Base-by-base conservation (phyloP, 2,329 filamentous ascomycete species). In the Sarocladiaceae sp. region DNA sequence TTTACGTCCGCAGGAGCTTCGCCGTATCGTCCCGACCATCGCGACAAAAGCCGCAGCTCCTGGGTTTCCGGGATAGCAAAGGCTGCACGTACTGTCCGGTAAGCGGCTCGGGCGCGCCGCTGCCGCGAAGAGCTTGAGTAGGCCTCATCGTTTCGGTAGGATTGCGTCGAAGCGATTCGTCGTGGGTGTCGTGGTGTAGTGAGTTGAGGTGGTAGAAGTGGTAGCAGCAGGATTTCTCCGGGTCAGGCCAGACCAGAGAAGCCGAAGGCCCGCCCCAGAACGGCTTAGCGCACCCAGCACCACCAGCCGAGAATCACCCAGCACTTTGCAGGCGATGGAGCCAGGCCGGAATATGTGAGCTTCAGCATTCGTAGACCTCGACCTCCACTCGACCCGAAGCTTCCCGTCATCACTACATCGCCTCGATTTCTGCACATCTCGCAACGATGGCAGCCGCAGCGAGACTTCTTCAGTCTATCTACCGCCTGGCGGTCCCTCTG, bases 401-500 rank as follows among this genome's bases (percentile, higher is more conserved):
- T 52, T 52, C 50, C 50, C n/a, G 33, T 20, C 25, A 48, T 8
- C 44, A 33, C 20, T 17, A 31, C 20, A 8, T n/a, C 13, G 44
- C 23, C 44, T 48, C 44, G 22, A n/a, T 18, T 31, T 17, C 26
- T 22, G 44, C 50, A 52, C 37, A 15, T 52, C 50, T 40, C n/a
- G 50, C 40, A 52, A 67, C 57, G 56, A 82, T 82, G 79, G 75
- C 78, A 58, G 74, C 76, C 62, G 71, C 74, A 51, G 77, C 80
- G 58, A 77, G 79, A 65, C 71, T 74, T 44, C 78, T 90, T 59
- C 78, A 78, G 64, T 68, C 75, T 58, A 68, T 87, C 64, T 89
- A 86, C 74, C 78, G 78, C 61, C 78, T 78, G 68, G 88, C 88
- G 57, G 73, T 97, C 51, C 92, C 93, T 44, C 78, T 82, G 53